These are phyloP conservation scores for Metschnikowia kunwiensis DNA, from an alignment of 805 yeast species.

Conservation along the genomic window DNA sequence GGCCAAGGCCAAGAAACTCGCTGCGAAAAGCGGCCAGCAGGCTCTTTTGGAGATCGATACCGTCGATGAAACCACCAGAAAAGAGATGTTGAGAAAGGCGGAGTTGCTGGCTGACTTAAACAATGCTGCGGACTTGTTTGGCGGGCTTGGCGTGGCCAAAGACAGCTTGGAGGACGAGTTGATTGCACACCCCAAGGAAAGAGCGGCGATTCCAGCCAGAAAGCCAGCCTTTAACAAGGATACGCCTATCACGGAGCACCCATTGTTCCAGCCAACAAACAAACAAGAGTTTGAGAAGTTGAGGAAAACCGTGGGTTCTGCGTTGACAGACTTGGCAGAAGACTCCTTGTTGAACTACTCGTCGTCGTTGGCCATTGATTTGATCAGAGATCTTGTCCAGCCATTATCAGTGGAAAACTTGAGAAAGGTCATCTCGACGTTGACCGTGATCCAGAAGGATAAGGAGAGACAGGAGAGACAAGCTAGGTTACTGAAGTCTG, in stretches of 20 bases:
- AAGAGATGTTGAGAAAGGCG: slow-evolving; percentile 71
- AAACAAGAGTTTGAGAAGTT: slow-evolving; percentile 74
- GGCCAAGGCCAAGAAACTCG: slow-evolving; percentile 48
- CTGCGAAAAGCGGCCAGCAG: slow-evolving; percentile 36
- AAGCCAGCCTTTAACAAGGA: slow-evolving; percentile 44
- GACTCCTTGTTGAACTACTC: slow-evolving; percentile 66
- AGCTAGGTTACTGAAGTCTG: slow-evolving; percentile 74
- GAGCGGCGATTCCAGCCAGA: slow-evolving; percentile 36
- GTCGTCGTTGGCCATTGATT: slow-evolving; percentile 74
- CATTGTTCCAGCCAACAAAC: slow-evolving; percentile 79
- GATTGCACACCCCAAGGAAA: slow-evolving; percentile 53
- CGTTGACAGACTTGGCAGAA: slow-evolving; percentile 57
- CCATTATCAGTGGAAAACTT: slow-evolving; percentile 81
- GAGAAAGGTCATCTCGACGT: slow-evolving; percentile 80
- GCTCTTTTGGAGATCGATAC: slow-evolving; percentile 57
- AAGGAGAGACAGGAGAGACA: slow-evolving; percentile 89
- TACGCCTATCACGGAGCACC: slow-evolving; percentile 64
- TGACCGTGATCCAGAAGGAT: slow-evolving; percentile 76
- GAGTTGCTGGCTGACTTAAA: slow-evolving; percentile 84
- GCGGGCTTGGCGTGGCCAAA: slow-evolving; percentile 56
- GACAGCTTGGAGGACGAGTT: slow-evolving; percentile 33
- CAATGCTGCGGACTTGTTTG: slow-evolving; percentile 90
- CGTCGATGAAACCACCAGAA: slow-evolving; percentile 71
- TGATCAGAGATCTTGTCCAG: slow-evolving; percentile 76
- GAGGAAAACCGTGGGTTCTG: slow-evolving; percentile 65